phyloP scores from a whole-genome alignment of 106 monocot species.

The Allium sativum region DNA sequence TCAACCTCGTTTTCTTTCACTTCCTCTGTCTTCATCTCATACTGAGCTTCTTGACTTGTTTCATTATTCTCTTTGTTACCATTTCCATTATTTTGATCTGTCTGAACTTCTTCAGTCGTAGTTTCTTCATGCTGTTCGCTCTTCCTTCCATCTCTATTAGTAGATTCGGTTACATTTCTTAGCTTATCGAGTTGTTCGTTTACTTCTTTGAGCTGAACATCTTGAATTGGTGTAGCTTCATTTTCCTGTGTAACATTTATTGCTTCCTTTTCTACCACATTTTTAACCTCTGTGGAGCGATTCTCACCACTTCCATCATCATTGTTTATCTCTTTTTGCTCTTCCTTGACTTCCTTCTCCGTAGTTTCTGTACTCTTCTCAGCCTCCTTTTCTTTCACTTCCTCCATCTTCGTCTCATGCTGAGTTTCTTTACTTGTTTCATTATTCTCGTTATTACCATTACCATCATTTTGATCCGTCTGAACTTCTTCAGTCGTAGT shows the following conservation, averaged over 20 bases:
- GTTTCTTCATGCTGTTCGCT: conserved; percentile 1
- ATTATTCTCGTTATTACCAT: conserved; percentile 2
- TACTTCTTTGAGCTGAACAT: conserved; percentile 2
- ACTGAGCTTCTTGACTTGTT: not conserved
- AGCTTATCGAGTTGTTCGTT: not conserved
- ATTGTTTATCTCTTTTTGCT: not conserved
- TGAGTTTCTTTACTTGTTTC: not conserved
- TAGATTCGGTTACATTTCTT: not conserved
- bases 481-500: conserved; percentile 18
- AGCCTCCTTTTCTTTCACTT: not conserved
- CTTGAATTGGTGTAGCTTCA: not conserved
- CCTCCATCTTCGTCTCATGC: not conserved
- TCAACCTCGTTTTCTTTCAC: not conserved
- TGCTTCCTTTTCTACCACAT: not conserved
- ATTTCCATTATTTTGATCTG: conserved; percentile 8
- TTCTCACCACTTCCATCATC: not conserved
- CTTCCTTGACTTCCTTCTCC: not conserved
- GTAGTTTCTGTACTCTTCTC: not conserved
- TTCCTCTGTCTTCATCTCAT: not conserved
- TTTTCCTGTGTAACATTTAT: not conserved
- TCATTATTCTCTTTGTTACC: conserved; percentile 4
- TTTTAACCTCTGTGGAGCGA: not conserved
- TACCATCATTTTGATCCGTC: conserved; percentile 14
- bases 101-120: conserved; percentile 22
- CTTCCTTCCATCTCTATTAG: not conserved